phyloP scores from a whole-genome alignment of 108 stramenopile species.

The Epithemia pelagica region DNA sequence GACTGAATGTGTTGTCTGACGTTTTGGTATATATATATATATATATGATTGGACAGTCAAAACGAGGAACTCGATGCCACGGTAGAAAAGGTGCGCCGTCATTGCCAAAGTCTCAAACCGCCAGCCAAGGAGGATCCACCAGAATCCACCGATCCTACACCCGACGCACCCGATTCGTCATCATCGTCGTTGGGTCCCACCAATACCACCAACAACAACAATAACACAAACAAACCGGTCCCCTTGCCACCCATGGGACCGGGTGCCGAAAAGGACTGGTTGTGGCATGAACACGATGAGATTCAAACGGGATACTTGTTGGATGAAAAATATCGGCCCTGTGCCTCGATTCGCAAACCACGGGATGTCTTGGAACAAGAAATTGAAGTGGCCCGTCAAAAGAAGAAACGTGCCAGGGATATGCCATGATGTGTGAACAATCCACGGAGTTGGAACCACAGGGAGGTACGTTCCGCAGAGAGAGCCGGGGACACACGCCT shows the following conservation, averaged over 20 bases:
- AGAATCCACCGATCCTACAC: not conserved
- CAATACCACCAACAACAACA: too few species aligned
- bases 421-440: not conserved
- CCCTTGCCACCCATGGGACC: conserved; percentile 8
- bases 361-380: not conserved
- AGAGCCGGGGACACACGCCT: not conserved
- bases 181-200: not conserved
- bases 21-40: too few species aligned
- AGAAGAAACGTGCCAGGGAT: not conserved
- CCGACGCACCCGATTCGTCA: conserved; percentile 1
- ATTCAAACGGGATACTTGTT: conserved; percentile 3
- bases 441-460: not conserved
- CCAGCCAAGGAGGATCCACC: not conserved
- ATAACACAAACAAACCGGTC: too few species aligned
- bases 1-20: too few species aligned
- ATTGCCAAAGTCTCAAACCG: conserved; percentile 36
- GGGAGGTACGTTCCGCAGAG: not conserved
- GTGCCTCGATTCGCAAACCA: not conserved
- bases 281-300: conserved; percentile 5
- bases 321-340: not conserved
- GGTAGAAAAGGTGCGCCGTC: conserved; percentile 38
- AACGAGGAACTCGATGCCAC: conserved; percentile 59
- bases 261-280: conserved; percentile 8
- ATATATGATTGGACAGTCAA: not conserved
- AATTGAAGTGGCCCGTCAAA: not conserved